phyloP scores from a whole-genome alignment of 2,329 filamentous ascomycete species.

The Huntiella bhutanensis region DNA sequence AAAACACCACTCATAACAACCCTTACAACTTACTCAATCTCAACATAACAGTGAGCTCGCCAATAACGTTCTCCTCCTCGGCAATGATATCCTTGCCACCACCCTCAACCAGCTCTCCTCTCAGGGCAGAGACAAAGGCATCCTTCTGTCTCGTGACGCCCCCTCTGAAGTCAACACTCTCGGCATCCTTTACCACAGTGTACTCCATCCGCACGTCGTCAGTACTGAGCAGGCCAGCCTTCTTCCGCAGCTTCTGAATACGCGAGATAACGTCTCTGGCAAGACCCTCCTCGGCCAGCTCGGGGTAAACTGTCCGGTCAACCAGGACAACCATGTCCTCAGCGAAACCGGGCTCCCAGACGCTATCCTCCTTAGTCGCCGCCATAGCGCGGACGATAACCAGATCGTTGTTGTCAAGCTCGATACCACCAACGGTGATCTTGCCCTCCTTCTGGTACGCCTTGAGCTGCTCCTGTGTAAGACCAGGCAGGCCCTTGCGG shows the following conservation, averaged over 20 bases:
- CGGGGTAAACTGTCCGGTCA: slow-evolving; percentile 64
- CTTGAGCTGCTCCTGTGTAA: slow-evolving; percentile 65
- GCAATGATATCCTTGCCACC: slow-evolving; percentile 35
- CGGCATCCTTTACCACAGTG: slow-evolving; percentile 58
- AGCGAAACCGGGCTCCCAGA: slow-evolving; percentile 15
- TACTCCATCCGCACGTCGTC: slow-evolving; percentile 97
- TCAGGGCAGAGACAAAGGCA: slow-evolving; percentile 57
- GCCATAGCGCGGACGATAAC: slow-evolving; percentile 19
- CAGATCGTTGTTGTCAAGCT: slow-evolving; percentile 64
- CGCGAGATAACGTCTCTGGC: slow-evolving; percentile 86
- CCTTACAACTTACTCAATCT: slow-evolving; percentile 53
- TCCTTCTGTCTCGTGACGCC: slow-evolving; percentile 50
- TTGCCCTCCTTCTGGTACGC: slow-evolving; percentile 53
- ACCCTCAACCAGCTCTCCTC: slow-evolving; percentile 47
- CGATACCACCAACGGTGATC: slow-evolving; percentile 72
- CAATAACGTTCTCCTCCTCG: slow-evolving; percentile 72
- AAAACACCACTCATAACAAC: too few relatives aligned
- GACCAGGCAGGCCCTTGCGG: slow-evolving; percentile 58
- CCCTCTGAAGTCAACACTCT: slow-evolving; percentile 50
- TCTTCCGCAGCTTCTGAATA: slow-evolving; percentile 83
- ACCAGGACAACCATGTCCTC: slow-evolving; percentile 60
- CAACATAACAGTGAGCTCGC: slow-evolving; percentile 63
- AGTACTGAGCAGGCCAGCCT: slow-evolving; percentile 72
- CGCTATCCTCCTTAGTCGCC: slow-evolving; percentile 2
- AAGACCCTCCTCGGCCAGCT: slow-evolving; percentile 73